Percentiles rank a stretch among this genome's conserved stretches.
These are phyloP conservation scores for Metarhizium rileyi DNA, from an alignment of 2,329 filamentous ascomycete genomes.

Conservation along the genomic window DNA sequence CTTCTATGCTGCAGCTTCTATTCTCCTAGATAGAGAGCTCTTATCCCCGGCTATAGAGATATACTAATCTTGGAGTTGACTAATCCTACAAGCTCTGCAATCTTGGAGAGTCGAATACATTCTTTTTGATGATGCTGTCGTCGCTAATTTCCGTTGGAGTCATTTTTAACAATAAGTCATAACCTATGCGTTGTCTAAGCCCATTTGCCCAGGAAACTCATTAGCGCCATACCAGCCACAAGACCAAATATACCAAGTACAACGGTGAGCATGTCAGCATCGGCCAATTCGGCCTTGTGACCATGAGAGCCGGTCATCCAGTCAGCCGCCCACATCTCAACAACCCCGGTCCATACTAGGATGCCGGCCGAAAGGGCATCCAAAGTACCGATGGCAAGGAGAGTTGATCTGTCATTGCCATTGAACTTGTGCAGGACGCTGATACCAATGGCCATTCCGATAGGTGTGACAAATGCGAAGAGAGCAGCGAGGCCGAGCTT, in stretches of 20 bases:
- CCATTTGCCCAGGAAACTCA: conserved; percentile 70
- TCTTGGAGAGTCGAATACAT: background rate
- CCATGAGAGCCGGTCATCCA: conserved; percentile 48
- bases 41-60: background rate
- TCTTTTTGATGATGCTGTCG: background rate
- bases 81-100: background rate
- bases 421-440: conserved; percentile 63
- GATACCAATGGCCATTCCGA: conserved; percentile 74
- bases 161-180: background rate
- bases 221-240: conserved; percentile 52
- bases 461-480: conserved; percentile 63
- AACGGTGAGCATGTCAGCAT: conserved; percentile 39
- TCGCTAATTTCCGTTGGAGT: background rate
- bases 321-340: conserved; percentile 71
- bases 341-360: conserved; percentile 67
- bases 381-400: conserved; percentile 63
- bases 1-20: background rate
- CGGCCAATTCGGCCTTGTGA: conserved; percentile 37
- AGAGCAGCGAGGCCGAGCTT: conserved; percentile 52
- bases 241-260: conserved; percentile 42
- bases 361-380: conserved; percentile 68
- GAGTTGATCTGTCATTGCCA: conserved; percentile 57
- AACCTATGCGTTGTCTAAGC: conserved; percentile 34
- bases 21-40: background rate
- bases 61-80: background rate